Base-by-base conservation (phyloP, 257 asterid species). In the Rubia yunnanensis region DNA sequence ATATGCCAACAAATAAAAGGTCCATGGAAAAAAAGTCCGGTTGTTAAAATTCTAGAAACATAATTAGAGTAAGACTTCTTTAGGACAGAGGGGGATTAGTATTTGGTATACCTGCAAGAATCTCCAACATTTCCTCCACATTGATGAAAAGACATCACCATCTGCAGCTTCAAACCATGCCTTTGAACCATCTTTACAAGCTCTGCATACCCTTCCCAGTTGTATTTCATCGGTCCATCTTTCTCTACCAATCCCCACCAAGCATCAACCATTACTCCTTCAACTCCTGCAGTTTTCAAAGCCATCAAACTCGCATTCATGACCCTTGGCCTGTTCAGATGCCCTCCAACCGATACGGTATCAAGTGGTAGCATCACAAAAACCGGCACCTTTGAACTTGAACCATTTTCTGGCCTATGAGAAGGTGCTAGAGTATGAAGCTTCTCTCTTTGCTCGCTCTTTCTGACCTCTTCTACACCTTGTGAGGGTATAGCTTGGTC, bases 201-300 rank as follows among this genome's bases (percentile, higher is more conserved):
- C 79, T 89, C 95, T 41, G 72, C 83, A 77, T 87, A 92, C 20
- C 97, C 98, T 74, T 87, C 95, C 98, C 97, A 92, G 39, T 85
- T 92, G 78, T 92, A 92, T 38, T 75, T 81, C 73, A 74, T 50
- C 3, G 98, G 98, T 26, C 96, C 94, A 73, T 89, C 89, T 76
- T 87, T 92, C 86, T 89, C 98, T 3, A 89, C 95, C 73, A 92
- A 72, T 18, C 96, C 97, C 98, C 98, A 92, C 97, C 98, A 92
- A 3, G 76, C 90, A 64, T 92, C 98, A 11, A 92, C 95, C 98
- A 89, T 89, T 5, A 92, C 89, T 14, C 98, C 98, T 78, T 89
- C 95, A 32, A 85, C 88, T 34, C 97, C 98, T 7, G 87, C 87
- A 67, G 85, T 83, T 81, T 84, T 89, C 71, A 92, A 70, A 60